Conservation (phyloP, 345 rosid genomes). For the Eutrema japonicum region DNA sequence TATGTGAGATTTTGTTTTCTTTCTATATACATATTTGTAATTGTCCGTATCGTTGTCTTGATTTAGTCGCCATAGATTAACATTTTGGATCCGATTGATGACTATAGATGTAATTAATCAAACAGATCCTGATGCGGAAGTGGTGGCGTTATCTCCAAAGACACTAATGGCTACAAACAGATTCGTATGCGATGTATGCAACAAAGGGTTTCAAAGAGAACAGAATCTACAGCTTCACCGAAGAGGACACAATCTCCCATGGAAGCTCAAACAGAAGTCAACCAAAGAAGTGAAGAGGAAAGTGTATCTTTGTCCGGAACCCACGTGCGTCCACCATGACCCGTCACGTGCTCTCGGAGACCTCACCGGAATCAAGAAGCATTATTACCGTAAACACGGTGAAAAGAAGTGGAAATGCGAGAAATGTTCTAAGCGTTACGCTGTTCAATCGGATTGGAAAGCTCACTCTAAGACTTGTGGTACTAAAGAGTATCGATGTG, state of each 20-base stretch:
- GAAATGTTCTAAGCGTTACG: conserved; percentile 77
- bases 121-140: conserved; percentile 89
- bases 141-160: conserved; percentile 88
- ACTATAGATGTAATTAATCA: background rate
- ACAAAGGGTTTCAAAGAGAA: conserved; percentile 88
- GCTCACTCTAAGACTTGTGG: conserved; percentile 93
- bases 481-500: conserved; percentile 81
- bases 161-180: conserved; percentile 89
- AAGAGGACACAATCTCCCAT: conserved; percentile 88
- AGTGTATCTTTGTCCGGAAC: conserved; percentile 85
- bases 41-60: background rate
- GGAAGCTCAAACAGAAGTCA: conserved; percentile 82
- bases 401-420: conserved; percentile 94
- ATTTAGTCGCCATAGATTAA: conserved; percentile 17
- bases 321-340: conserved; percentile 87
- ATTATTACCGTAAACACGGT: conserved; percentile 79
- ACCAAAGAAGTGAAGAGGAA: conserved; percentile 81
- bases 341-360: conserved; percentile 86
- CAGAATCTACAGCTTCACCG: conserved; percentile 87
- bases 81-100: background rate
- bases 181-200: conserved; percentile 86
- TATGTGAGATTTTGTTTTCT: background rate
- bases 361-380: conserved; percentile 84
- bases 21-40: background rate
- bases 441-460: conserved; percentile 90